Percentiles rank a stretch among this genome's conserved stretches.
Conservation (phyloP, 2,329 filamentous ascomycete species). For the Verticillium longisporum region DNA sequence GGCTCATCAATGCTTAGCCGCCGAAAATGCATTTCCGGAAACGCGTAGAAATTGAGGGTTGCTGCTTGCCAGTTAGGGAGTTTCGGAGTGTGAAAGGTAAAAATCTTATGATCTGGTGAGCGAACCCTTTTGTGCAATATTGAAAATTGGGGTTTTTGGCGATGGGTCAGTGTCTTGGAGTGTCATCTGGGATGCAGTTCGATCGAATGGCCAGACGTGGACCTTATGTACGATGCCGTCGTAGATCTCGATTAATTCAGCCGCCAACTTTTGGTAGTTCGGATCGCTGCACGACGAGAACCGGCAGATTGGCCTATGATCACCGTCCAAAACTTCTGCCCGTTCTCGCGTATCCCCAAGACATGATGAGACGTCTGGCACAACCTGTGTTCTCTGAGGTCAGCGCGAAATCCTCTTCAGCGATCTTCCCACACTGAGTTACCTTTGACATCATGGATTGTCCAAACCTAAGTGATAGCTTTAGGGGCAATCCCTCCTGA, state of each 20-base stretch:
- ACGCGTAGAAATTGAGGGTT: not conserved
- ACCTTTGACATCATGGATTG: conserved; percentile 1
- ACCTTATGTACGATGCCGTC: no score
- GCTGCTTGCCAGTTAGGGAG: no score
- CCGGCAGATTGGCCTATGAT: conserved; percentile 13
- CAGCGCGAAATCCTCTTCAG: not conserved
- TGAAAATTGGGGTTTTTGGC: no score
- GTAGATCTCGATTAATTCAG: conserved; percentile 4
- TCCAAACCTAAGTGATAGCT: conserved; percentile 4
- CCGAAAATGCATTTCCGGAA: not conserved
- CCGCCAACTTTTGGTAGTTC: conserved; percentile 7
- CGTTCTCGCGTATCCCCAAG: conserved; percentile 11
- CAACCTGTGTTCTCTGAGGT: conserved; percentile 3
- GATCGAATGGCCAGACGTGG: no score
- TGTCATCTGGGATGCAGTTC: no score
- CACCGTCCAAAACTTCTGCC: conserved; percentile 11
- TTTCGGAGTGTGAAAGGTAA: no score
- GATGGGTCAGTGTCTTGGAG: no score
- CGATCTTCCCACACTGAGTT: no score
- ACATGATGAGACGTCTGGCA: conserved; percentile 11
- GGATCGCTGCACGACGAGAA: conserved; percentile 6
- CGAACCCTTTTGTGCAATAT: no score
- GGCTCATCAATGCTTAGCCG: not conserved
- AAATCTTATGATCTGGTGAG: no score
- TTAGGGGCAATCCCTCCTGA: conserved; percentile 12